Conservation (phyloP, 2,329 filamentous ascomycete genomes). For the Karstenula rhodostoma region DNA sequence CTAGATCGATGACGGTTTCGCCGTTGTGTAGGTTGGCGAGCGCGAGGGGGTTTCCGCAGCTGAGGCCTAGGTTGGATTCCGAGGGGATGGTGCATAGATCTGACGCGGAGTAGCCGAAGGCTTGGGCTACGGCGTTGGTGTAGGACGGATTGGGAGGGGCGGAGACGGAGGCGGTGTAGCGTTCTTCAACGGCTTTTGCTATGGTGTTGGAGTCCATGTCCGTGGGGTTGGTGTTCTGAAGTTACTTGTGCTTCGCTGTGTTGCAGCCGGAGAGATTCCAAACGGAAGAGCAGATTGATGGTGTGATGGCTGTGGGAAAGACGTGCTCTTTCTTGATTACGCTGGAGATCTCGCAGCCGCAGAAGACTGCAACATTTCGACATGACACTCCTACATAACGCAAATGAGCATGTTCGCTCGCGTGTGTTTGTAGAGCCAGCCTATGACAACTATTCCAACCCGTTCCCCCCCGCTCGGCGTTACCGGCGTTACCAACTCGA, state of each 20-base stretch:
- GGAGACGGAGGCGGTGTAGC: constrained; percentile 23
- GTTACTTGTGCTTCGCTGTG: not conserved
- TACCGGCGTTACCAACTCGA: constrained; percentile 3
- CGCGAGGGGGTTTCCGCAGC: constrained; percentile 63
- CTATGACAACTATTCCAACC: not conserved
- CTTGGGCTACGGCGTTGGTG: constrained; percentile 20
- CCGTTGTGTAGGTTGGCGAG: constrained; percentile 60
- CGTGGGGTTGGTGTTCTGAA: not conserved
- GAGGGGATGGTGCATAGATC: constrained; percentile 58
- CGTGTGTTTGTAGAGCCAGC: not conserved
- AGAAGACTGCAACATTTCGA: not conserved
- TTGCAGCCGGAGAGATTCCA: not conserved
- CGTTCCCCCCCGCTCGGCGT: not conserved
- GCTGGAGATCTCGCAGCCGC: not conserved
- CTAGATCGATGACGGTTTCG: constrained; percentile 66
- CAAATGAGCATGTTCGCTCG: not conserved
- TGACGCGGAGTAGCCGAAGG: constrained; percentile 45
- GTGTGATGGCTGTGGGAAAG: not conserved
- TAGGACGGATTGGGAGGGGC: constrained; percentile 7
- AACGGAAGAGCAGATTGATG: not conserved
- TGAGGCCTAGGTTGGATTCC: constrained; percentile 62
- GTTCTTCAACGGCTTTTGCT: constrained; percentile 21
- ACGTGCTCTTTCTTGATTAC: not conserved
- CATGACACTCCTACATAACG: not conserved
- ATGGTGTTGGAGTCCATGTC: constrained; percentile 19